phyloP scores from a whole-genome alignment of 768 basidiomycete genomes.

The Vararia minispora region DNA sequence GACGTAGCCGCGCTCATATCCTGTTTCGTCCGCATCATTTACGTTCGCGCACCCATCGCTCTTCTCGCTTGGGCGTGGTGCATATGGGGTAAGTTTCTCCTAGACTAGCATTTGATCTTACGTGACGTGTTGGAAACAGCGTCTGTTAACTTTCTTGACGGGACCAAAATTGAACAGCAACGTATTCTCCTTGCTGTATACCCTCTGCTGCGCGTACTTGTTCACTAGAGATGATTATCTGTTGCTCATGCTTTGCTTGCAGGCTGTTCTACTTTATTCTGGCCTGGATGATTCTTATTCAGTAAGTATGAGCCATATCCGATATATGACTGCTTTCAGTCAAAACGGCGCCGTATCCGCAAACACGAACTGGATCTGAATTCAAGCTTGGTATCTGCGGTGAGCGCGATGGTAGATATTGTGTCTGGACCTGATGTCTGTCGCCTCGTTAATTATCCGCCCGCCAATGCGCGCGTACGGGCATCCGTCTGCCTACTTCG shows the following conservation, averaged over 20 bases:
- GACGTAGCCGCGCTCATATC: constrained; percentile 83
- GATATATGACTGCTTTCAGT: too few relatives aligned
- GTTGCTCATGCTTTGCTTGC: constrained; percentile 56
- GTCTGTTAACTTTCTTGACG: constrained; percentile 90
- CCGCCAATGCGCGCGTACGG: too few relatives aligned
- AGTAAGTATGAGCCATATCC: too few relatives aligned
- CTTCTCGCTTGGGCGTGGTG: constrained; percentile 90
- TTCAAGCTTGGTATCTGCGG: too few relatives aligned
- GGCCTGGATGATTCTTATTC: constrained; percentile 96
- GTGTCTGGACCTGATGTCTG: too few relatives aligned
- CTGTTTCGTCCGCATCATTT: constrained; percentile 77
- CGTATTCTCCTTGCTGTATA: constrained; percentile 90
- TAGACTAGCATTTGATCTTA: not conserved
- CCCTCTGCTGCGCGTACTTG: constrained; percentile 70
- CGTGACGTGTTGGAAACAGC: constrained; percentile 35
- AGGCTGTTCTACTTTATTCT: constrained; percentile 91
- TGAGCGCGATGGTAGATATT: too few relatives aligned
- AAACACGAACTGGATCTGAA: too few relatives aligned
- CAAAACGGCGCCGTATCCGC: too few relatives aligned
- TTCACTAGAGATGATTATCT: constrained; percentile 6
- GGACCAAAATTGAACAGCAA: constrained; percentile 86
- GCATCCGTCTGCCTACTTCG: too few relatives aligned
- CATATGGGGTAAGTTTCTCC: constrained; percentile 74
- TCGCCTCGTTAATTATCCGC: too few relatives aligned
- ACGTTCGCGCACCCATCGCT: constrained; percentile 78